Evolutionary conservation across 768 basidiomycete genomes (phyloP), one percentile per base, ranked within the genome.

Genomic region (Termitomyces sp.): DNA sequence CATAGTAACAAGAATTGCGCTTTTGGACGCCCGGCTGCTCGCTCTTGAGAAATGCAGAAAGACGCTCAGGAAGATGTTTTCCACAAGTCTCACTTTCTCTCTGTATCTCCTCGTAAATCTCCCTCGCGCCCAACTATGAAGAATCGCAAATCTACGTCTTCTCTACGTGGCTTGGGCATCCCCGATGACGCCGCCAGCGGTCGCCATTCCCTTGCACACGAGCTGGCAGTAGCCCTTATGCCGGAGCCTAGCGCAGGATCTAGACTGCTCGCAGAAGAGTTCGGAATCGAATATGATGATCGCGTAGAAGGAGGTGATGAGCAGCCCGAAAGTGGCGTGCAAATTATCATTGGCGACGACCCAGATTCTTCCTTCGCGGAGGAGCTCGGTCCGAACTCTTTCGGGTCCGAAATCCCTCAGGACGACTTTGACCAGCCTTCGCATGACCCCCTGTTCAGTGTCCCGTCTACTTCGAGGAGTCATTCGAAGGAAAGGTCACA

Each of bases 261-360:
- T 24, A 87, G 84, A 69, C 70, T 92, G 33, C 77, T 94, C 6
- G 89, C 89, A 13, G 92, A 93, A 71, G 92, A 94, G 70, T 90
- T 94, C 61, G 92, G 92, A 10, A 87, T 94, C 60, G 92, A 93
- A 66, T 92, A 89, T 62, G 92, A 93, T 60, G 90, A 92, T 68
- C 90, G 88, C 46, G 88, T 88, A 30, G 89, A 92, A 72, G 89
- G 88, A 40, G 89, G 88, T 56, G 91, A 89, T 66, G 82, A 81
- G 57, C 69, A 67, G 8, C n/a, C 45, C 14, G 50, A 70, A 53
- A 69, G 72, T 57, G 69, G 68, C 20, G 61, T 70, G 7, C 70
- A 73, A 22, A 69, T 73, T 38, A 61, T 64, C 32, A 66, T 72
- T 13, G 66, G 40, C 7, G 38, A 68, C 14, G 73, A 71, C 44